phyloP scores from a whole-genome alignment of 768 basidiomycete species.

The Boletus fagicola region DNA sequence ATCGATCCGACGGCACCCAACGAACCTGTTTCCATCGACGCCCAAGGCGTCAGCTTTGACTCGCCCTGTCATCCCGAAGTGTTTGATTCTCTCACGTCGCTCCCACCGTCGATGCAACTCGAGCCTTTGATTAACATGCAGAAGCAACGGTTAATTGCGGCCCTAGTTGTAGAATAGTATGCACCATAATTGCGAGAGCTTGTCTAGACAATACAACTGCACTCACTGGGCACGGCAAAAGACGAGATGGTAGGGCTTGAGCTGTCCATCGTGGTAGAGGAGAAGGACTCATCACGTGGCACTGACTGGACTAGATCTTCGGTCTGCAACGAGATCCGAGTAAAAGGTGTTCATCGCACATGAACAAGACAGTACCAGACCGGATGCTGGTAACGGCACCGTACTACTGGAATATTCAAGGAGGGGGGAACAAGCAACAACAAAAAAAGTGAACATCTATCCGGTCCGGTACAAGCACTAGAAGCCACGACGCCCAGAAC shows the following conservation, averaged over 20 bases:
- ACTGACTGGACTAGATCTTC: background rate
- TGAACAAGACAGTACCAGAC: background rate
- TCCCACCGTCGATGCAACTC: constrained; percentile 75
- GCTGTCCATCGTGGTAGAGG: background rate
- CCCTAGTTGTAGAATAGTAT: background rate
- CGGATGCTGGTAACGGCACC: background rate
- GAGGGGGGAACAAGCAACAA: constrained; percentile 1
- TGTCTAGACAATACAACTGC: background rate
- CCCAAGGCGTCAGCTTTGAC: constrained; percentile 59
- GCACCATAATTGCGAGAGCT: background rate
- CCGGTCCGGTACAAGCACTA: constrained; percentile 6
- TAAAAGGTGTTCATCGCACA: background rate
- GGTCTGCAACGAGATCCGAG: background rate
- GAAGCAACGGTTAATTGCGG: no score
- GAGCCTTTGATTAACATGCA: constrained; percentile 88
- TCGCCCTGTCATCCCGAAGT: constrained; percentile 75
- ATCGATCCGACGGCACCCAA: constrained; percentile 82
- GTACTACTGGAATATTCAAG: constrained; percentile 1
- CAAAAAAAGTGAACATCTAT: background rate
- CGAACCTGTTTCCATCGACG: constrained; percentile 63
- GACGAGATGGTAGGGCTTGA: background rate
- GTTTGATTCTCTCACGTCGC: constrained; percentile 66
- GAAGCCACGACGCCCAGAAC: no score
- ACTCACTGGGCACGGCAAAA: background rate
- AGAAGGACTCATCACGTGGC: background rate